Evolutionary conservation across 371 early-diverging fungal species (phyloP), one percentile per base, ranked within the genome.

Genomic region (Dentiscutata heterogama): DNA sequence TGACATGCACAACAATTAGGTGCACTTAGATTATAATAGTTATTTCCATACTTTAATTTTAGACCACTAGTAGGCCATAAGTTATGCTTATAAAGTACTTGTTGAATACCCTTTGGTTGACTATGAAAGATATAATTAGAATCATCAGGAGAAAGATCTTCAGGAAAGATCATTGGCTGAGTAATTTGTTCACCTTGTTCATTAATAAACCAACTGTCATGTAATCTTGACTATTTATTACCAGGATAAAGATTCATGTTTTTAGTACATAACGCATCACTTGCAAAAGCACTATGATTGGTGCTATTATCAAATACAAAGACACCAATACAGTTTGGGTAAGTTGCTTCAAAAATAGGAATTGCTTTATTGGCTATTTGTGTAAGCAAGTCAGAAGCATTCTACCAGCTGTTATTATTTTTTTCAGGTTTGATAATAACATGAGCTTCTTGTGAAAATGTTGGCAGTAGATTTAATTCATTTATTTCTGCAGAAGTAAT

Each of bases 361-460:
- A 72, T 72, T 72, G 53, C 53, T 25, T 35, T 78, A 51, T 51
- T 51, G 51, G 51, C 51, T 67, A 83, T 72, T 65, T 83, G 79
- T 71, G 51, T 39, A 73, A 79, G 53, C 67, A 83, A 67, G 42
- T 83, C 54, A 50, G 68, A 35, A 63, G 65, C 73, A 54, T 67
- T 83, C 80, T 53, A 83, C 63, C 64, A 83, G 51, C 79, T 54
- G 63, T 83, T 53, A 50, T 50, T 10, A 56, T 35, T 78, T 72
- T 78, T 78, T 74, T 74, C 79, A 71, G 74, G 75, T 65, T 73
- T 46, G 50, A 82, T 78, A 63, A 71, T 71, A 72, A 71, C 78
- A 64, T 53, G 79, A 71, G 83, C 81, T 54, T 81, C 64, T 42
- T 74, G 51, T 61, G 65, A 53, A n/a, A 70, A 39, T 29, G 25